Evolutionary conservation across 2,329 filamentous ascomycete genomes (phyloP), one percentile per base, ranked within the genome.

Genomic region (Fusarium anthophilum): DNA sequence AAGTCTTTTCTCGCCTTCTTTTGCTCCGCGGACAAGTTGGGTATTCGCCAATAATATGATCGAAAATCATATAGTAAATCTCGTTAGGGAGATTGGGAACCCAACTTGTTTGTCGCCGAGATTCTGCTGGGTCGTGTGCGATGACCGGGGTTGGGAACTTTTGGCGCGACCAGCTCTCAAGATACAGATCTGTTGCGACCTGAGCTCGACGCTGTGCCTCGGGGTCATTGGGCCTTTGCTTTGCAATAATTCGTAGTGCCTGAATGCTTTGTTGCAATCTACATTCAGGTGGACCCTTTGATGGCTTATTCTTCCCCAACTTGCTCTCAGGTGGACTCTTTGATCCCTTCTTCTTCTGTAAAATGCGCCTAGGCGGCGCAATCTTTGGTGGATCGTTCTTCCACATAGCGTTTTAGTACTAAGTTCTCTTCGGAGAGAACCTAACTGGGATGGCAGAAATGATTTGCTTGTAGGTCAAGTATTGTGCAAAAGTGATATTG

Each of bases 31-130:
- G 4, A 47, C 8, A 11, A 47, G 26, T 22, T 1, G 45, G 22
- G 37, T 35, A 35, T 2, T 51, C 48, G 8, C 6, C 8, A 24
- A 24, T 4, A 5, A 30, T n/a, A 55, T 28, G 14, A 7, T 45
- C 30, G 32, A 76, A 22, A 10, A 75, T 69, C 4, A 59, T 38
- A 3, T 37, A 41, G 13, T 30, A 71, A 9, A 75, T 32, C 44
- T 75, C 69, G 2, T 13, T 14, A 3, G 73, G 69, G 10, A 75
- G 35, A 8, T 5, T 24, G 2, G 22, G 17, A 18, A 3, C 4
- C 18, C 1, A 15, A n/a, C 13, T 3, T 6, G 6, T 24, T 8
- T 26, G 30, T 3, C 35, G 38, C 5, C 24, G 15, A n/a, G 26
- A 24, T 28, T 22, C 1, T 37, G 44, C 12, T 51, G 41, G 37